Evolutionary conservation across 495 filamentous ascomycete species (phyloP), one percentile per base, ranked within the genome.

Genomic region (Tuber umbilicatum): DNA sequence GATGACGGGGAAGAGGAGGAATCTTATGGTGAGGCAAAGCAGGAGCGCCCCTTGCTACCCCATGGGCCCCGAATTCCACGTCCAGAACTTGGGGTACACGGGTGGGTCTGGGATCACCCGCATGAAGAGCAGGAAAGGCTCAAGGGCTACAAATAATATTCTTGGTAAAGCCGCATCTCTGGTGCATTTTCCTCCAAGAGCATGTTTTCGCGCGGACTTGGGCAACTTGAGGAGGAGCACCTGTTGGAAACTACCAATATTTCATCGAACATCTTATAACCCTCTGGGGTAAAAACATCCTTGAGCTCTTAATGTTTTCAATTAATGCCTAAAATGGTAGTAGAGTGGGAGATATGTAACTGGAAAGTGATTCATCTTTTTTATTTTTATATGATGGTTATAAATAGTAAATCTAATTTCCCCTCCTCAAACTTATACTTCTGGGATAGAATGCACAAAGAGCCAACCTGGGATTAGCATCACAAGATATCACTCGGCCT

Each of bases 401-500:
- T 60, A n/a, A n/a, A 60, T 27, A 60, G 10, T 27, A 60, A 60
- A 60, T 60, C 3, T 3, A 60, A 27, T 27, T 9, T 27, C 50
- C 9, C 12, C n/a, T 27, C 50, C 31, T 27, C n/a, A 27, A 27
- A 27, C 1, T 12, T 60, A 27, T 60, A 27, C 23, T n/a, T 50
- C 47, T 1, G 21, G 23, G 47, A 50, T 21, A 9, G 7, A 9
- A 19, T n/a, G 6, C 21, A 50, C 47, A 12, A 12, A 50, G 10
- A 6, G 2, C 23, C 1, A n/a, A 10, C 0, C 45, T n/a, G 7
- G 6, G 5, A 1, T 7, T 0, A 2, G 10, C 2, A n/a, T 50
- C 21, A 9, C 45, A 2, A n/a, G 6, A 21, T 2, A 0, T 21
- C 43, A 23, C 43, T 47, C 17, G 2, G 5, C 4, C 43, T 47